Percentiles rank a stretch among this genome's conserved stretches.
Evolutionary conservation across 202 grass and related monocot species (phyloP).

Genomic region (Dendrocalamus latiflorus): DNA sequence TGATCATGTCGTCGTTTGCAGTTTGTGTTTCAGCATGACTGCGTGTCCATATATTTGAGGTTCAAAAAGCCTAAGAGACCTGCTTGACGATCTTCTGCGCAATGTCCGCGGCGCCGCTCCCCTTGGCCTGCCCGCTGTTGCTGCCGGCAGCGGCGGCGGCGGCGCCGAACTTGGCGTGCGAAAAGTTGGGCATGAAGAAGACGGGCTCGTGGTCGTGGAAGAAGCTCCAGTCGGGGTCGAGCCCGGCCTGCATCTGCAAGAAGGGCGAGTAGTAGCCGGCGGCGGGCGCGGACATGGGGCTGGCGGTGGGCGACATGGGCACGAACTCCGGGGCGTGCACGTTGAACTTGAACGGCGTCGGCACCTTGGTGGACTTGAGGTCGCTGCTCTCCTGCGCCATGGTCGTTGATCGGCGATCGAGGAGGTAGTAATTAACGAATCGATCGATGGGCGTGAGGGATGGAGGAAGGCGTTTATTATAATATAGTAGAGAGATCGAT

Average conservation of each 20-base stretch:
- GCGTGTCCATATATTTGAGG: not conserved
- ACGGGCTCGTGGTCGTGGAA: conserved; percentile 55
- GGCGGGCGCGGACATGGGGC: conserved; percentile 28
- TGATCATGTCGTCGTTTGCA: not conserved
- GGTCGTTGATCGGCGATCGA: too few relatives aligned
- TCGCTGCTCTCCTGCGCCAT: too few relatives aligned
- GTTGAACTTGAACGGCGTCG: conserved; percentile 54
- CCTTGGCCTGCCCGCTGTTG: conserved; percentile 35
- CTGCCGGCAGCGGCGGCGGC: not conserved
- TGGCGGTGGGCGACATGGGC: conserved; percentile 45
- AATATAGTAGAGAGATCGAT: too few relatives aligned
- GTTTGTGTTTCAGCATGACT: not conserved
- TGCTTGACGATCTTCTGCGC: conserved; percentile 76
- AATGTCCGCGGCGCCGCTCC: conserved; percentile 17
- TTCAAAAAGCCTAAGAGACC: not conserved
- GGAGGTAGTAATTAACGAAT: too few relatives aligned
- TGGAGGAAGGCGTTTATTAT: too few relatives aligned
- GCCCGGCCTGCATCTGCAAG: conserved; percentile 42
- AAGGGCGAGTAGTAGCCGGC: conserved; percentile 55
- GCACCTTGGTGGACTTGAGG: too few relatives aligned
- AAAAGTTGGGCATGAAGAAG: conserved; percentile 65
- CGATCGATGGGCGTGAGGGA: too few relatives aligned
- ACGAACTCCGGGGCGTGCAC: conserved; percentile 77
- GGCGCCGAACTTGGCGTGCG: conserved; percentile 40
- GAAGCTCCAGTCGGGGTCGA: conserved; percentile 56